Conservation (phyloP, 257 asterid genomes). For the Parsonsia alboflavescens region DNA sequence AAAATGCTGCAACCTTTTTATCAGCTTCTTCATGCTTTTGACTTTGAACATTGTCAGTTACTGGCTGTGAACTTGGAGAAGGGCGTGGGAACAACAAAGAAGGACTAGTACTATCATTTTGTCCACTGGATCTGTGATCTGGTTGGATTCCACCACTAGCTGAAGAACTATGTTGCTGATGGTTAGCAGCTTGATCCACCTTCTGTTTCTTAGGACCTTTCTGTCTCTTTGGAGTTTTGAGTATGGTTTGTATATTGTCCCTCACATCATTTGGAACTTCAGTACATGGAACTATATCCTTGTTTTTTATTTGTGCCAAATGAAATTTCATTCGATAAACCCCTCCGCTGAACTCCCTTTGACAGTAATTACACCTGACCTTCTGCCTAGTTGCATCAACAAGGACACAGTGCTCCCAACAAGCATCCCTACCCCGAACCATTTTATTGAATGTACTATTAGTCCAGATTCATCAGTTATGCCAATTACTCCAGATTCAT, state of each 20-base stretch:
- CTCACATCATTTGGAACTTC: constrained; percentile 32
- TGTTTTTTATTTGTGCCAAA: constrained; percentile 46
- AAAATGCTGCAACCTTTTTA: constrained; percentile 38
- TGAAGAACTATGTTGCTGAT: constrained; percentile 39
- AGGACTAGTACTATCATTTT: constrained; percentile 29
- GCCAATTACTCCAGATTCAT: background rate
- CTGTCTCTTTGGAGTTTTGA: constrained; percentile 34
- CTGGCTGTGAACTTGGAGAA: constrained; percentile 26
- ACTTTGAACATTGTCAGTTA: constrained; percentile 22
- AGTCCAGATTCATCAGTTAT: background rate
- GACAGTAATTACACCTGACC: constrained; percentile 44
- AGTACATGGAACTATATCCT: constrained; percentile 40
- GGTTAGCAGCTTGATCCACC: constrained; percentile 27
- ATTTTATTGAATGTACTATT: constrained; percentile 8
- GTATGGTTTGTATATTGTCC: constrained; percentile 31
- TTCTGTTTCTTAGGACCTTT: constrained; percentile 32
- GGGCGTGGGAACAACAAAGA: constrained; percentile 24
- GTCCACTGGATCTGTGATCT: constrained; percentile 27
- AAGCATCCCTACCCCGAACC: constrained; percentile 49
- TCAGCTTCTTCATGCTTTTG: constrained; percentile 40
- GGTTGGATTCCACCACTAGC: constrained; percentile 35
- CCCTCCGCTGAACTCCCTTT: constrained; percentile 47
- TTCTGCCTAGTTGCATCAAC: constrained; percentile 45
- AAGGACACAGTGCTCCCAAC: constrained; percentile 49
- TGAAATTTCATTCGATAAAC: constrained; percentile 47